A percentile compares a stretch with the other conserved stretches of the same genome.
phyloP scores from a whole-genome alignment of 31 red algal species.

The Endocladia muricata region DNA sequence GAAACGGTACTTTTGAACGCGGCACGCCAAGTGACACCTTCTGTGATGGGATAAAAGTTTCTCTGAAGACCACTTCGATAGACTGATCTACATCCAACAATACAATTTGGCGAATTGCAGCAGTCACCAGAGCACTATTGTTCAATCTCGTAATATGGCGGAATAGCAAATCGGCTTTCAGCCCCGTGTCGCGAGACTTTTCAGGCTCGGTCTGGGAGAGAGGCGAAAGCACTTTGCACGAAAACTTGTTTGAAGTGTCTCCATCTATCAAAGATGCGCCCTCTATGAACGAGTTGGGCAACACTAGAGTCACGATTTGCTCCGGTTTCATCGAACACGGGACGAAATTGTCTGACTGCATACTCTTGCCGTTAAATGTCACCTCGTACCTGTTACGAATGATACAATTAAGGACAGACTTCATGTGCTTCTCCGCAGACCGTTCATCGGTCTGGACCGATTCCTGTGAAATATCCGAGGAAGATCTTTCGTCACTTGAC shows the following conservation, averaged over 20 bases:
- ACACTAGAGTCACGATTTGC: no score
- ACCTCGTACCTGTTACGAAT: neutral
- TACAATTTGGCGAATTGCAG: neutral
- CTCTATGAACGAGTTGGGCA: no score
- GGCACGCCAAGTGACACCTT: neutral
- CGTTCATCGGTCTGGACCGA: neutral
- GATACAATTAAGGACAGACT: neutral
- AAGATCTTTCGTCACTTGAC: neutral
- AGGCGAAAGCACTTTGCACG: no score
- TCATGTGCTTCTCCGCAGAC: neutral
- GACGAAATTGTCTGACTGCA: no score
- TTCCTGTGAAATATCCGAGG: neutral
- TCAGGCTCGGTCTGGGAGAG: no score
- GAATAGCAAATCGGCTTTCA: neutral
- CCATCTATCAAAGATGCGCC: no score
- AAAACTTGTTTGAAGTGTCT: no score
- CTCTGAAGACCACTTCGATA: neutral
- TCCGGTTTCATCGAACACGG: no score
- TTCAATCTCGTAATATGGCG: neutral
- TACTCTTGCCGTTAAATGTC: no score
- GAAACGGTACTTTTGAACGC: slow-evolving; percentile 11
- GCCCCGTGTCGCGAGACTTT: no score
- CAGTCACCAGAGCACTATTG: neutral
- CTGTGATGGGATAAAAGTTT: neutral
- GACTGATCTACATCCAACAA: neutral